These are phyloP conservation scores for Fusarium camptoceras DNA, from an alignment of 2,329 filamentous ascomycete genomes.

Conservation along the genomic window DNA sequence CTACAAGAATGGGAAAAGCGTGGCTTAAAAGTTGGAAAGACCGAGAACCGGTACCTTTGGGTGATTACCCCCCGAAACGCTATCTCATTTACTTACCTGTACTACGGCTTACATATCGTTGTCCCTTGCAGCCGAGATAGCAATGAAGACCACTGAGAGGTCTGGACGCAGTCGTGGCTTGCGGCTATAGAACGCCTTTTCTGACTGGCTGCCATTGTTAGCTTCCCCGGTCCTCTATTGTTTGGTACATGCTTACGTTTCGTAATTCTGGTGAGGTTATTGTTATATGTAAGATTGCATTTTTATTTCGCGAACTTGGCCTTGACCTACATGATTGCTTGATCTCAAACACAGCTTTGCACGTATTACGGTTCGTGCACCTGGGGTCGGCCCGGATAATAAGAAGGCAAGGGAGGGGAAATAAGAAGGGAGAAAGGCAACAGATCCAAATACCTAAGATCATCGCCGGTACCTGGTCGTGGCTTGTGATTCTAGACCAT, in stretches of 20 bases:
- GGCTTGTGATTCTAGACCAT: slow-evolving; percentile 33
- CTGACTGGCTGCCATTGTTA: not conserved
- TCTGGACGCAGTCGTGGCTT: slow-evolving; percentile 37
- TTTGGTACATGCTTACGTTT: slow-evolving; percentile 1
- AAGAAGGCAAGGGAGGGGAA: not conserved
- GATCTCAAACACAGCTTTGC: not conserved
- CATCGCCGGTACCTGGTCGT: not conserved
- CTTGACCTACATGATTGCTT: not conserved
- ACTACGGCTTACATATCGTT: not conserved
- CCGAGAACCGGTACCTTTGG: too few relatives aligned
- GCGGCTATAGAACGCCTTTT: slow-evolving; percentile 21
- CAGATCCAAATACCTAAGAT: slow-evolving; percentile 1
- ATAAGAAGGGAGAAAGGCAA: not conserved
- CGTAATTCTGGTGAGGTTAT: not conserved
- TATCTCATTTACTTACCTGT: not conserved
- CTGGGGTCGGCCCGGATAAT: not conserved
- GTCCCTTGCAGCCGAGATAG: not conserved
- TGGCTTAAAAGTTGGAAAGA: not conserved
- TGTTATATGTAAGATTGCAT: not conserved
- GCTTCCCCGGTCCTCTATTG: not conserved
- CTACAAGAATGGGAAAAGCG: not conserved
- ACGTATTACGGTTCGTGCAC: not conserved
- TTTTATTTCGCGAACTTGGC: too few relatives aligned
- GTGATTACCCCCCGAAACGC: not conserved
- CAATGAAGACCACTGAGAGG: not conserved